These are phyloP conservation scores for Hygrophorus pudorinus DNA, from an alignment of 768 basidiomycete species.

Conservation along the genomic window DNA sequence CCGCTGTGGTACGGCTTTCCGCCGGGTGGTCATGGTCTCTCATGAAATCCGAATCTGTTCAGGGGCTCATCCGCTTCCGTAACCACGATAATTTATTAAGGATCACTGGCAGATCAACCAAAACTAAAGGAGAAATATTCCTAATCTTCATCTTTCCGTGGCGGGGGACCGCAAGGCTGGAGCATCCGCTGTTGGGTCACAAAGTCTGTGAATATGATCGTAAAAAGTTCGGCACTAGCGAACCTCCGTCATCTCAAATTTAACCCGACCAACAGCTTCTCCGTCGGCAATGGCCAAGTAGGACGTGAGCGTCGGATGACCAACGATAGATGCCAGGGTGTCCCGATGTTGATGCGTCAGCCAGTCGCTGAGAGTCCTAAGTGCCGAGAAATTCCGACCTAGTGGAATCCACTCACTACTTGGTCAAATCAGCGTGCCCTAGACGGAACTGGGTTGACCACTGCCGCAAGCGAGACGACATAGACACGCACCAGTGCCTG, in stretches of 20 bases:
- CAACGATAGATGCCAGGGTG: constrained; percentile 86
- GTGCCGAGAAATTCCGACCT: neutral
- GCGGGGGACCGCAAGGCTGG: constrained; percentile 89
- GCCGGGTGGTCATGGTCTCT: too few relatives aligned
- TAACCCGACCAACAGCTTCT: constrained; percentile 79
- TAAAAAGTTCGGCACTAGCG: constrained; percentile 15
- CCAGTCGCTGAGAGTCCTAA: constrained; percentile 69
- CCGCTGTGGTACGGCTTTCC: too few relatives aligned
- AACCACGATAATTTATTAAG: too few relatives aligned
- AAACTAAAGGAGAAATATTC: neutral
- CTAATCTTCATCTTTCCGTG: constrained; percentile 76
- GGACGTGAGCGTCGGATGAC: constrained; percentile 77
- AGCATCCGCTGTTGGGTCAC: constrained; percentile 64
- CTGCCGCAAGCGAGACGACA: neutral
- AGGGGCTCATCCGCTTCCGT: too few relatives aligned
- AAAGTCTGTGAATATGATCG: constrained; percentile 9
- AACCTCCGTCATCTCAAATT: constrained; percentile 96
- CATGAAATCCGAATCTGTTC: too few relatives aligned
- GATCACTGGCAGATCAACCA: too few relatives aligned
- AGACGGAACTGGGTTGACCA: constrained; percentile 2
- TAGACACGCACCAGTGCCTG: constrained; percentile 71
- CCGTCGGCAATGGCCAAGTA: constrained; percentile 92
- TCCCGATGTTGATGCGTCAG: constrained; percentile 95
- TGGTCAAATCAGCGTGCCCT: constrained; percentile 96
- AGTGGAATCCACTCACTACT: constrained; percentile 56